Percentiles rank a stretch among this genome's conserved stretches.
These are phyloP conservation scores for Botrytis byssoidea DNA, from an alignment of 2,329 filamentous ascomycete genomes.

Conservation along the genomic window DNA sequence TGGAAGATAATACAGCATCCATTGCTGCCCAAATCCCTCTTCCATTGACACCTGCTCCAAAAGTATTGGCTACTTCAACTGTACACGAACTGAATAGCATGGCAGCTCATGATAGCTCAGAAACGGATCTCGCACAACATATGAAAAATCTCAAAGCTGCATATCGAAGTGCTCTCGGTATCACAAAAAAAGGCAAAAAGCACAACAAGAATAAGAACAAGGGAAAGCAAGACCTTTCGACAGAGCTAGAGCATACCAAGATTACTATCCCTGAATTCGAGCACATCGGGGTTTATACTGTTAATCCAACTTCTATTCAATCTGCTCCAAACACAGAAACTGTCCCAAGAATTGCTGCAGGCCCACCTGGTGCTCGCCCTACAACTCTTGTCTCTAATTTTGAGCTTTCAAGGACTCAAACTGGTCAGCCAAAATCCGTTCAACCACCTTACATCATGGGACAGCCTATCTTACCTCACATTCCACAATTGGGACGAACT, in stretches of 20 bases:
- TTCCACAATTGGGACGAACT: slow-evolving; percentile 25
- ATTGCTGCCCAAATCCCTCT: slow-evolving; percentile 29
- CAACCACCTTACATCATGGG: slow-evolving; percentile 4
- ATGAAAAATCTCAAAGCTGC: slow-evolving; percentile 39
- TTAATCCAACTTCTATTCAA: slow-evolving; percentile 2
- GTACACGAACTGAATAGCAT: slow-evolving; percentile 29
- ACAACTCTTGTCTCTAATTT: not conserved
- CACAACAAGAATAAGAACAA: slow-evolving; percentile 31
- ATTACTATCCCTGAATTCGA: slow-evolving; percentile 14
- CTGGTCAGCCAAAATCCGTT: not conserved
- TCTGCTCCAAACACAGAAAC: slow-evolving; percentile 1
- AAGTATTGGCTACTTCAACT: slow-evolving; percentile 23
- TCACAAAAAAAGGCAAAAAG: slow-evolving; percentile 34
- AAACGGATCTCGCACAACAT: slow-evolving; percentile 30
- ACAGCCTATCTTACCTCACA: slow-evolving; percentile 4
- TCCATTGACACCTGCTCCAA: slow-evolving; percentile 25
- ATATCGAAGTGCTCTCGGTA: slow-evolving; percentile 37
- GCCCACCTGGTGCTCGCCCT: not conserved
- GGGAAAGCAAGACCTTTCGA: slow-evolving; percentile 24
- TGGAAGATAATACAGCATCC: slow-evolving; percentile 34
- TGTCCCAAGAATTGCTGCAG: slow-evolving; percentile 1
- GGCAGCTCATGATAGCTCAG: slow-evolving; percentile 27
- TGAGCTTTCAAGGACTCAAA: not conserved
- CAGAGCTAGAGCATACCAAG: slow-evolving; percentile 19
- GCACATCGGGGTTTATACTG: slow-evolving; percentile 19